These are phyloP conservation scores for Dipodascus geniculatus DNA, from an alignment of 805 yeast genomes.

Conservation along the genomic window DNA sequence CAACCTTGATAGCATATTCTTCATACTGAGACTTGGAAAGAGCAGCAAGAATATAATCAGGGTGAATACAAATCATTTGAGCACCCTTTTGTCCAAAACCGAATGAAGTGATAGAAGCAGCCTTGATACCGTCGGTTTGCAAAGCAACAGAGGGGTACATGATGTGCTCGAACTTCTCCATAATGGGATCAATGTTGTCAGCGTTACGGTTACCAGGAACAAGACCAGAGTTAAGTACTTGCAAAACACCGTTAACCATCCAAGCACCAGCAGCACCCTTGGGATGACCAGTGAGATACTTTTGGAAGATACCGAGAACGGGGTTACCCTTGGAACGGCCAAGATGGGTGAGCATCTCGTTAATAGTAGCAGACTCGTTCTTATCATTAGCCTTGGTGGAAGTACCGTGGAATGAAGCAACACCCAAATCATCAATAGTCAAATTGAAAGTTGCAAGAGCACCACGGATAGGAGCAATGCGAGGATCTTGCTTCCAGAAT, in stretches of 20 bases:
- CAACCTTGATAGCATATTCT: slow-evolving; percentile 58
- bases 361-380: slow-evolving; percentile 89
- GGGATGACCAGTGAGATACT: slow-evolving; percentile 98
- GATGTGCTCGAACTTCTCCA: slow-evolving; percentile 78
- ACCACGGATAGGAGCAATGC: slow-evolving; percentile 95
- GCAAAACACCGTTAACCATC: slow-evolving; percentile 98
- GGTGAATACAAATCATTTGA: slow-evolving; percentile 82
- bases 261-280: slow-evolving; percentile 99
- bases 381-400: slow-evolving; percentile 97
- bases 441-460: slow-evolving; percentile 89
- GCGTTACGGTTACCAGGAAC: slow-evolving; percentile 99
- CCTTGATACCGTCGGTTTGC: slow-evolving; percentile 95
- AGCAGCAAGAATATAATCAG: slow-evolving; percentile 85
- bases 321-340: slow-evolving; percentile 98
- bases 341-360: slow-evolving; percentile 85
- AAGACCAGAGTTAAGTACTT: slow-evolving; percentile 80
- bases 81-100: slow-evolving; percentile 99
- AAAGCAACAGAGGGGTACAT: slow-evolving; percentile 89
- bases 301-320: slow-evolving; percentile 96
- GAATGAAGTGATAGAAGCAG: slow-evolving; percentile 91
- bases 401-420: slow-evolving; percentile 98
- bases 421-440: slow-evolving; percentile 89
- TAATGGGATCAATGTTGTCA: slow-evolving; percentile 77
- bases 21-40: slow-evolving; percentile 63
- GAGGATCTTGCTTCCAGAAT: slow-evolving; percentile 80